phyloP scores from a whole-genome alignment of 768 basidiomycete species.

The Mycena haematopus region DNA sequence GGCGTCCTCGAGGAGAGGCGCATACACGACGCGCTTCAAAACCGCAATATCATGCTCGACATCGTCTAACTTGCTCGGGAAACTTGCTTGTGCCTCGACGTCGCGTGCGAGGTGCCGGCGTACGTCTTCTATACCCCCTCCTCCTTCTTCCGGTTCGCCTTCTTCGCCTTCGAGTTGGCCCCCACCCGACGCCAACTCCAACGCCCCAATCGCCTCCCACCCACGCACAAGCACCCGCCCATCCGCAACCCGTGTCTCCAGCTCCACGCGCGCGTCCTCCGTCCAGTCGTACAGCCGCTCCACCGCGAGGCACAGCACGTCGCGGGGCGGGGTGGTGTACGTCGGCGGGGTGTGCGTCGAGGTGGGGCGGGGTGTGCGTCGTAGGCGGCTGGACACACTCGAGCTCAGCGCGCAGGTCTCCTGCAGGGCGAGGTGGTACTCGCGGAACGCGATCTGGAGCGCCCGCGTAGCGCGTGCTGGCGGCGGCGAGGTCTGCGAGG shows the following conservation, averaged over 20 bases:
- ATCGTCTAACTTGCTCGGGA: conserved; percentile 70
- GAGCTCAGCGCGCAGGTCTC: conserved; percentile 47
- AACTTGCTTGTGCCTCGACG: conserved; percentile 52
- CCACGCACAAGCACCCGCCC: conserved; percentile 69
- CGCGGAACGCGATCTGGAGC: conserved; percentile 67
- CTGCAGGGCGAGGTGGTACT: conserved; percentile 72
- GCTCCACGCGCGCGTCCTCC: conserved; percentile 82
- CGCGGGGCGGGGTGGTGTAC: conserved; percentile 17
- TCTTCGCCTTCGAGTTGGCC: background rate
- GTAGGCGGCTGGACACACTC: too few relatives aligned
- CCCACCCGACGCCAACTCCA: conserved; percentile 30
- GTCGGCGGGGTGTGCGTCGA: too few relatives aligned
- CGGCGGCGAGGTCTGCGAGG: conserved; percentile 50
- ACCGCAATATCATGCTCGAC: conserved; percentile 78
- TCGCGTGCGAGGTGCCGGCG: conserved; percentile 53
- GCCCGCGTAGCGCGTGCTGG: conserved; percentile 63
- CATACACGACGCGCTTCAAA: conserved; percentile 52
- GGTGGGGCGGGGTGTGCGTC: too few relatives aligned
- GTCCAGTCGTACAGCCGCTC: conserved; percentile 73
- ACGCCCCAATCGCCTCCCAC: conserved; percentile 72
- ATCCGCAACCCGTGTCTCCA: conserved; percentile 80
- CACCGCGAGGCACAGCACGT: conserved; percentile 57
- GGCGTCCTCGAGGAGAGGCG: background rate
- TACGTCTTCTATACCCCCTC: conserved; percentile 47
- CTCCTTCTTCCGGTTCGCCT: conserved; percentile 24